Evolutionary conservation across 2,329 filamentous ascomycete genomes (phyloP), one percentile per base, ranked within the genome.

Genomic region (Myriosclerotinia scirpicola): DNA sequence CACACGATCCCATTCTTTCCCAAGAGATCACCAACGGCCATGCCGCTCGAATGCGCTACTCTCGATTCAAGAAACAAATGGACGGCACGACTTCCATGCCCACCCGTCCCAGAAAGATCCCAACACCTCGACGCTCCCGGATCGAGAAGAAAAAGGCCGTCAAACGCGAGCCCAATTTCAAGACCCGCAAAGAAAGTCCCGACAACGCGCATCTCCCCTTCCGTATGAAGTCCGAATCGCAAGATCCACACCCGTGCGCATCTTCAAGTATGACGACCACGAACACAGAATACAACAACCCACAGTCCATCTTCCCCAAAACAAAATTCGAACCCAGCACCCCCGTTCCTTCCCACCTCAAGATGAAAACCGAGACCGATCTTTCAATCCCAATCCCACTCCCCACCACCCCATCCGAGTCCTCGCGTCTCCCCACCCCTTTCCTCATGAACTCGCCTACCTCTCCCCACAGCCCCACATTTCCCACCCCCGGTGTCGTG

Each of bases 31-130:
- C 81, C 46, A 85, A 85, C 64, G 84, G 83, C 48, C 84, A 85
- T 71, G 83, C 83, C 4, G 83, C 83, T 17, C 81, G 83, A 50
- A 85, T 85, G 83, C 80, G 84, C 38, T 85, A 81, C 73, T 82
- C 81, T 30, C 81, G 83, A 46, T 84, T 85, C 75, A 81, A 79
- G 67, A 78, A 80, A 65, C 81, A 84, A 56, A 83, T 84, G 78
- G 83, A 85, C 67, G 80, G 80, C 17, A 36, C 46, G n/a, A 76
- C 73, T 4, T 70, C 74, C 5, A 64, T 65, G 11, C 59, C 66
- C 5, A 64, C 69, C 0, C 66, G 67, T 26, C 68, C 69, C 1
- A 67, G 71, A 1, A 71, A 71, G 36, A 14, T 6, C 9, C 26
- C 46, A 22, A 48, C 68, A 8, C 66, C 66, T 5, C 69, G 69